Evolutionary conservation across 2,329 filamentous ascomycete genomes (phyloP), one percentile per base, ranked within the genome.

Genomic region (Nothopassalora personata): DNA sequence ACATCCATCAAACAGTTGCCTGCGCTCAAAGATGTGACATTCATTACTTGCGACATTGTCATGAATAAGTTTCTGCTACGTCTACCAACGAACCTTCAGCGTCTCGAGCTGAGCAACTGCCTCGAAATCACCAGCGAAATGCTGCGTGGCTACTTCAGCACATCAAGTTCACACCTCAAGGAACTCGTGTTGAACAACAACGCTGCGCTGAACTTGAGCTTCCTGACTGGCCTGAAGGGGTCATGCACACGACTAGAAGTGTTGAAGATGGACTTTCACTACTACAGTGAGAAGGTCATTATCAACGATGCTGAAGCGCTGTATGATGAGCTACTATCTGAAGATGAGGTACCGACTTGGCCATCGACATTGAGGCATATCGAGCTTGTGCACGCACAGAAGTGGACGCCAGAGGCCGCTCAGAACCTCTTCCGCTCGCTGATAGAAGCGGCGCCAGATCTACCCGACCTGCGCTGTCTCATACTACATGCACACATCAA

Each of bases 341-440:
- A 80, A 10, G 77, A 80, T 18, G 83, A 95, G 62, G 74, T 87
- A 5, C 92, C 93, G 0, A 83, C 80, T 0, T 97, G 93, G 93
- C 92, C 93, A 1, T 70, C 79, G 5, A 85, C 80, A 5, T 79
- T 97, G 1, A 84, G 86, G 54, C 78, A 81, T 2, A 79, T 97
- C 49, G 87, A 93, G 69, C 79, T 97, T 58, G 81, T 87, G 46
- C 86, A 94, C 61, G 80, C 96, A 61, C 85, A 90, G 36, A 87
- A 90, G 64, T 92, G 88, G 86, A 61, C 61, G n/a, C 80, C 83
- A 0, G 80, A 82, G 34, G 84, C 86, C 0, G 91, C 91, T 0
- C 85, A 89, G 66, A 85, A 84, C 58, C 90, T 97, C 66, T 89
- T 97, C 66, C 81, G 83, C 45, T 94, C 90, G 15, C 78, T 97